A percentile compares a stretch with the other conserved stretches of the same genome.
phyloP scores from a whole-genome alignment of 306 rosid species.

The Gastrolobium villosum region DNA sequence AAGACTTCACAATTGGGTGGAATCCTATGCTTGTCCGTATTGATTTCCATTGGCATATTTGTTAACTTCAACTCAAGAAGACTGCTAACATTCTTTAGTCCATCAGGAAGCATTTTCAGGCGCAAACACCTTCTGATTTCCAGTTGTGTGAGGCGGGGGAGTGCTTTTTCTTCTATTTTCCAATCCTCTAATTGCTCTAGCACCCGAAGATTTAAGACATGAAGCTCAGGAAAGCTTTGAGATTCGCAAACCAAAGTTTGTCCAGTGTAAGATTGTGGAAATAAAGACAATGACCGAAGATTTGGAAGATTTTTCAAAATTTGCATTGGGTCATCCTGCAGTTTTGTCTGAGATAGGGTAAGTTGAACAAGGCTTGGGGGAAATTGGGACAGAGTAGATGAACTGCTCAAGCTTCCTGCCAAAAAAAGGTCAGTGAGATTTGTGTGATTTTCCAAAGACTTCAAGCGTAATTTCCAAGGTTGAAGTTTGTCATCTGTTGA shows the following conservation, averaged over 20 bases:
- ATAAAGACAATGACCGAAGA: slow-evolving; percentile 44
- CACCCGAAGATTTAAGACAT: slow-evolving; percentile 47
- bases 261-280: slow-evolving; percentile 46
- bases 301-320: slow-evolving; percentile 43
- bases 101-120: slow-evolving; percentile 42
- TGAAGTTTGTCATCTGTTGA: slow-evolving; percentile 43
- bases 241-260: slow-evolving; percentile 6
- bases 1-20: slow-evolving; percentile 1
- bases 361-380: slow-evolving; percentile 50
- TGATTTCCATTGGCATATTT: slow-evolving; percentile 37
- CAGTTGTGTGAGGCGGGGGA: slow-evolving; percentile 51
- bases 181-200: slow-evolving; percentile 41
- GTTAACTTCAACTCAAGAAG: slow-evolving; percentile 55
- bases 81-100: slow-evolving; percentile 41
- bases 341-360: slow-evolving; percentile 53
- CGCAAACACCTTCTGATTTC: slow-evolving; percentile 49
- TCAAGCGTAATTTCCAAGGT: slow-evolving; percentile 35
- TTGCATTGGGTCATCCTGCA: slow-evolving; percentile 47
- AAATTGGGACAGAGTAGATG: not conserved
- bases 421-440: slow-evolving; percentile 42
- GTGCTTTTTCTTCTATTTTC: slow-evolving; percentile 36
- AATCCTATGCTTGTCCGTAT: not conserved
- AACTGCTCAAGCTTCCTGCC: slow-evolving; percentile 27
- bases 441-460: not conserved
- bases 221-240: slow-evolving; percentile 50